A percentile compares a stretch with the other conserved stretches of the same genome.
Conservation (phyloP, 345 rosid genomes). For the Raphanus raphanistrum region DNA sequence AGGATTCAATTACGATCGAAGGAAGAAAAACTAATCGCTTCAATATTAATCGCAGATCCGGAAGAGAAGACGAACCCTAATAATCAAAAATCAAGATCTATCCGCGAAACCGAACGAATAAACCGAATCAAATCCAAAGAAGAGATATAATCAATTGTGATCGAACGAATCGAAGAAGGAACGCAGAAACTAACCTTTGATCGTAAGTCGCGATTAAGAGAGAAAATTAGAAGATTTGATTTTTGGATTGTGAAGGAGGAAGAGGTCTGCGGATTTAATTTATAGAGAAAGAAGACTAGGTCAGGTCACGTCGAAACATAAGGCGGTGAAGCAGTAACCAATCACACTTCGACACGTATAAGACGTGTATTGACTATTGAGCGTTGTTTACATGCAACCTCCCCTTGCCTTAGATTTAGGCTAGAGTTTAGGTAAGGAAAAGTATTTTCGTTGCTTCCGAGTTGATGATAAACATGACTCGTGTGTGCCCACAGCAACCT, state of each 20-base stretch:
- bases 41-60: no score
- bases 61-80: no score
- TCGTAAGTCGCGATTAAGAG: not conserved
- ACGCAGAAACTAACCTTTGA: not conserved
- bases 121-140: no score
- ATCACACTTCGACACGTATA: not conserved
- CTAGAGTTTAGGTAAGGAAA: not conserved
- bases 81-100: no score
- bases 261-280: not conserved
- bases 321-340: slow-evolving; percentile 20
- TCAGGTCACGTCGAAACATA: not conserved
- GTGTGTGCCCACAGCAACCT: not conserved
- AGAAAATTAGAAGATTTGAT: not conserved
- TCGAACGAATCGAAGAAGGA: not conserved
- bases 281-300: not conserved
- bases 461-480: not conserved
- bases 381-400: not conserved
- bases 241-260: not conserved
- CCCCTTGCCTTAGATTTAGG: not conserved
- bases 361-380: not conserved
- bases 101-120: no score
- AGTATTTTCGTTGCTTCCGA: not conserved
- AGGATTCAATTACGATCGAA: no score
- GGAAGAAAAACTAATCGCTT: no score
- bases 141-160: not conserved